A percentile compares a stretch with the other conserved stretches of the same genome.
These are phyloP conservation scores for Trametes punicea DNA, from an alignment of 768 basidiomycete genomes.

Conservation along the genomic window DNA sequence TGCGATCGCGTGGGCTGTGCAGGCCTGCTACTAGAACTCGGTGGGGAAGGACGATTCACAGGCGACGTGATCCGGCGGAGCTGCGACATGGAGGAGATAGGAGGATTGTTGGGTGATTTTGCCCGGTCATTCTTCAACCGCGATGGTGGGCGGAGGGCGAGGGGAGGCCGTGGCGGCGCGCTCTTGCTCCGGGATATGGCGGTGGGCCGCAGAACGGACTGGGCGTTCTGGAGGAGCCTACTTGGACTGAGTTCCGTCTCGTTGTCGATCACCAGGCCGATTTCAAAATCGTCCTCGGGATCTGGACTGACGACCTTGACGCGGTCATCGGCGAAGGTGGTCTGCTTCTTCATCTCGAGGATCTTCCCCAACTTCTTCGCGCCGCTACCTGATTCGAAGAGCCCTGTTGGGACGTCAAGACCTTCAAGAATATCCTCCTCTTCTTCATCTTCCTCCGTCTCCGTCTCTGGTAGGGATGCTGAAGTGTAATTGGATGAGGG, in stretches of 20 bases:
- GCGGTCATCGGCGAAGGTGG: conserved; percentile 51
- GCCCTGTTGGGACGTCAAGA: conserved; percentile 67
- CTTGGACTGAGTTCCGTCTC: conserved; percentile 82
- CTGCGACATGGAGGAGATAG: conserved; percentile 65
- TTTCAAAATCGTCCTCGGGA: conserved; percentile 83
- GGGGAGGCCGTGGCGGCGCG: conserved; percentile 45
- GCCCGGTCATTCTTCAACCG: conserved; percentile 59
- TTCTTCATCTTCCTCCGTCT: conserved; percentile 59
- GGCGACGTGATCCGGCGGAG: conserved; percentile 58
- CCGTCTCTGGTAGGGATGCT: conserved; percentile 62
- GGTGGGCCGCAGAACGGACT: conserved; percentile 32
- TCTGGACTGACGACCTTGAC: conserved; percentile 56
- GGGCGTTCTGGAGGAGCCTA: conserved; percentile 53
- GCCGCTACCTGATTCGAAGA: conserved; percentile 72
- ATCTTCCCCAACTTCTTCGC: conserved; percentile 48
- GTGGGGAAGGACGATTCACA: conserved; percentile 58
- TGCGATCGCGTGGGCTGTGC: conserved; percentile 49
- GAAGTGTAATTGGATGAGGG: conserved; percentile 69
- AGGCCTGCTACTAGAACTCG: conserved; percentile 39
- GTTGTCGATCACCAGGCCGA: conserved; percentile 79
- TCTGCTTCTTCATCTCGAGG: conserved; percentile 52
- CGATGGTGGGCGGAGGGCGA: conserved; percentile 60
- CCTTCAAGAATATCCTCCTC: conserved; percentile 77
- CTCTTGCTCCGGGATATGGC: conserved; percentile 50
- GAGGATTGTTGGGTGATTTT: conserved; percentile 70